Base-by-base conservation (phyloP, 2,329 filamentous ascomycete species). In the Trichoderma sp. region DNA sequence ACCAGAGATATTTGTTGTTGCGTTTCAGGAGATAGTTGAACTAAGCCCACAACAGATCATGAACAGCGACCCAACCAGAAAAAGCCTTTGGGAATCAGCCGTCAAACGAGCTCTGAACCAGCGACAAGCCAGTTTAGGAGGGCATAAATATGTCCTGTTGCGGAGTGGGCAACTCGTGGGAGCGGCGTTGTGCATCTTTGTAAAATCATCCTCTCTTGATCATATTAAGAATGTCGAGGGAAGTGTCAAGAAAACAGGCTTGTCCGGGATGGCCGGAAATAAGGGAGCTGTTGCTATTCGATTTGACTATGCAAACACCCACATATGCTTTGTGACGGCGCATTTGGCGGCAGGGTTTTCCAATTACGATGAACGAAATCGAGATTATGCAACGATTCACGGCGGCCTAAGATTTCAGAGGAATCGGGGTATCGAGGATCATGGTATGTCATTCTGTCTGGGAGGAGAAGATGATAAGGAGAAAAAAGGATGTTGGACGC, bases 21-120 rank as follows among this genome's bases (percentile, higher is more conserved):
- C 94, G 0, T 98, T 99, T 77, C 96, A 99, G 79, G 96, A 99
- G 81, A 98, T 99, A 74, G 96, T 99, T n/a, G 93, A 97, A 78
- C 85, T 99, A 61, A 98, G 94, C 76, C 96, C 97, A 18, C 95
- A 98, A 80, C 96, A 99, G 78, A 98, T 99, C 78, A 98, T 99
- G 94, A 97, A 97, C 75, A 98, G 95, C 73, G 95, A 99, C 79
- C 96, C 96, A 1, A 90, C 91, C 3, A 89, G 93, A 69, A 93
- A 95, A 75, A 91, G 94, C 74, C 84, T 91, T 24, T 99, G 96
- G 96, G 96, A 99, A 80, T 84, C 87, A 68, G 91, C 93, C 4
- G 94, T 98, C 28, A 91, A 91, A 75, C 86, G 85, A 60, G 93
- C 91, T 15, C 82, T 99, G 51, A 98, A 98, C 76, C 82, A 83